These are phyloP conservation scores for Carex cristatella DNA, from an alignment of 176 grass and related monocot genomes.

Conservation along the genomic window DNA sequence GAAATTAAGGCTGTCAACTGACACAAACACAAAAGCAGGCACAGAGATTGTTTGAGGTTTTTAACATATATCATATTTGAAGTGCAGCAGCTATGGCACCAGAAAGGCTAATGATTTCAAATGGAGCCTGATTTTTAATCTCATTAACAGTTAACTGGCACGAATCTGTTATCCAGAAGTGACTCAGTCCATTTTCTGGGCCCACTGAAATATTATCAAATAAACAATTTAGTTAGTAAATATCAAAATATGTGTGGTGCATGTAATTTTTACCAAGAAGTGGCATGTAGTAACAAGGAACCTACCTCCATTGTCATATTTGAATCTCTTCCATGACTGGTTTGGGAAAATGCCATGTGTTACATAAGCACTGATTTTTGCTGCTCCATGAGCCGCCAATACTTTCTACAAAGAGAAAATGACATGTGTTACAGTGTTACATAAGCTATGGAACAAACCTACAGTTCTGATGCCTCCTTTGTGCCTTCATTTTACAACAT, in stretches of 20 bases:
- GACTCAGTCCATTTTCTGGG: conserved; percentile 45
- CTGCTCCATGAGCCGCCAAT: conserved; percentile 76
- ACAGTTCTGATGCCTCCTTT: neutral
- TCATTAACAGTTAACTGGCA: conserved; percentile 71
- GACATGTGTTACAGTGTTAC: neutral
- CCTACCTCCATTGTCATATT: conserved; percentile 71
- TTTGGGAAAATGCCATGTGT: conserved; percentile 96
- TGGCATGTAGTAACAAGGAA: neutral
- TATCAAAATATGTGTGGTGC: neutral
- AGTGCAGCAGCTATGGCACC: conserved; percentile 70
- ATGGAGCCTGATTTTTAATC: conserved; percentile 50
- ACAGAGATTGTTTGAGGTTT: neutral
- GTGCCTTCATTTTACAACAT: neutral
- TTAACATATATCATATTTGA: conserved; percentile 43
- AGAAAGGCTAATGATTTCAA: conserved; percentile 87
- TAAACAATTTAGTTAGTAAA: conserved; percentile 11
- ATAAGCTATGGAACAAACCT: neutral
- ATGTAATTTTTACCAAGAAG: conserved; percentile 21
- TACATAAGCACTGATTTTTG: conserved; percentile 91
- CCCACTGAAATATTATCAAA: conserved; percentile 41
- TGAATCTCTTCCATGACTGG: conserved; percentile 73
- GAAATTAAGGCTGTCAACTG: neutral
- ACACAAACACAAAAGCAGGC: neutral
- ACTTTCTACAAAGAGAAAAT: conserved; percentile 65
- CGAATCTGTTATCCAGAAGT: conserved; percentile 98